Percentiles rank a stretch among this genome's conserved stretches.
Evolutionary conservation across 352 stramenopile genomes (phyloP).

Genomic region (Thraustotheca clavata): DNA sequence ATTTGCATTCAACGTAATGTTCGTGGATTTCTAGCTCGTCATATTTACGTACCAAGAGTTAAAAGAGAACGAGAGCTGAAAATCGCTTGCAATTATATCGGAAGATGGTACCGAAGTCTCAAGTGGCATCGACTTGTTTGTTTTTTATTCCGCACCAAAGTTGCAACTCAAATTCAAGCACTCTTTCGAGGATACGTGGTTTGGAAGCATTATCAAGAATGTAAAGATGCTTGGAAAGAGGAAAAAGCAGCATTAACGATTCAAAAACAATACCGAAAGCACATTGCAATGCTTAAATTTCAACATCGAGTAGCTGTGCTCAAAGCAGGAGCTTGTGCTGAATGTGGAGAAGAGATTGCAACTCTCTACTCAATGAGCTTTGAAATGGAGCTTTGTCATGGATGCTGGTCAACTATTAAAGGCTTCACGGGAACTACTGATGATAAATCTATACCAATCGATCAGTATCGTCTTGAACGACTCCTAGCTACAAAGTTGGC

Average conservation of each 20-base stretch:
- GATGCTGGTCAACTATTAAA: slow-evolving; percentile 3
- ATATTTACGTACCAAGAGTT: background rate
- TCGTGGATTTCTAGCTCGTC: slow-evolving; percentile 1
- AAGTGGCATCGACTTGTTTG: slow-evolving; percentile 24
- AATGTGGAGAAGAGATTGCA: slow-evolving; percentile 33
- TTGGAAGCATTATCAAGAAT: background rate
- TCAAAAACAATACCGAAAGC: slow-evolving; percentile 4
- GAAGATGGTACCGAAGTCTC: slow-evolving; percentile 3
- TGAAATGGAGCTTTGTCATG: slow-evolving; percentile 30
- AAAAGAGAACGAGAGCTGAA: background rate
- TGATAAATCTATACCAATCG: slow-evolving; percentile 24
- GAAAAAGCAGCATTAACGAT: slow-evolving; percentile 22
- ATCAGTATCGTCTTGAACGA: slow-evolving; percentile 30
- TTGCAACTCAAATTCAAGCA: slow-evolving; percentile 39
- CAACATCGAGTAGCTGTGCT: slow-evolving; percentile 31
- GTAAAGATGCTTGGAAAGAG: slow-evolving; percentile 10
- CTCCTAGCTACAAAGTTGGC: slow-evolving; percentile 26
- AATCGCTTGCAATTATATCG: background rate
- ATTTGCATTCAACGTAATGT: background rate
- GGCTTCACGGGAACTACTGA: background rate
- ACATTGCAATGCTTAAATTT: slow-evolving; percentile 22
- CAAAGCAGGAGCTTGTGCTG: slow-evolving; percentile 31
- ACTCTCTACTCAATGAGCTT: slow-evolving; percentile 32
- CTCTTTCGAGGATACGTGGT: slow-evolving; percentile 26
- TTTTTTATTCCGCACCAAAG: slow-evolving; percentile 24